Evolutionary conservation across 2,329 filamentous ascomycete species (phyloP).

Genomic region (Pseudogymnoascus sp.): DNA sequence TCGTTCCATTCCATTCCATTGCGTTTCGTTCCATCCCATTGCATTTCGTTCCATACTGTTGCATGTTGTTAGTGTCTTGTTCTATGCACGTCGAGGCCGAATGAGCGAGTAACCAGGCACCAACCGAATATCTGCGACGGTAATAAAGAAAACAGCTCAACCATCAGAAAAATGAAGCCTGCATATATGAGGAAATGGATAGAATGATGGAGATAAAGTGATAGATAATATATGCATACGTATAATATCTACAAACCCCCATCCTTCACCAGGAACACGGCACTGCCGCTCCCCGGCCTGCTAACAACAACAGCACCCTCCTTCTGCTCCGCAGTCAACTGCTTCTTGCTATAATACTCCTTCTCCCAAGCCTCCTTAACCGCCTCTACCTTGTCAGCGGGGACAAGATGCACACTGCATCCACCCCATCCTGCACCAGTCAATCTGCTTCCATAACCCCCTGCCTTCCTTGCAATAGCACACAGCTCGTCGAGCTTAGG

Average conservation of each 20-base stretch:
- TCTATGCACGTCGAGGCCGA: background rate
- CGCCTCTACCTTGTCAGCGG: constrained; percentile 70
- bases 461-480: constrained; percentile 67
- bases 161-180: background rate
- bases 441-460: constrained; percentile 76
- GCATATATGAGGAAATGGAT: background rate
- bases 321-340: constrained; percentile 63
- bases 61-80: background rate
- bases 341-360: constrained; percentile 69
- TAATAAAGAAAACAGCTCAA: background rate
- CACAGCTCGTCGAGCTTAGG: constrained; percentile 90
- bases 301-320: constrained; percentile 80
- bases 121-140: background rate
- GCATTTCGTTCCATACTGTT: background rate
- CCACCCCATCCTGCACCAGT: constrained; percentile 97
- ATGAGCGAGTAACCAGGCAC: background rate
- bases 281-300: constrained; percentile 72
- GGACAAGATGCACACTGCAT: constrained; percentile 88
- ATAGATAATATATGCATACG: background rate
- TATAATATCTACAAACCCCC: background rate
- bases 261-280: constrained; percentile 40
- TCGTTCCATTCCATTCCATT: background rate
- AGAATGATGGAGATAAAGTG: background rate
- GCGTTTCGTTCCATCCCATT: background rate
- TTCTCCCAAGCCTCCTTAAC: constrained; percentile 72